These are phyloP conservation scores for Fistulinella prunicolor DNA, from an alignment of 768 basidiomycete genomes.

Conservation along the genomic window DNA sequence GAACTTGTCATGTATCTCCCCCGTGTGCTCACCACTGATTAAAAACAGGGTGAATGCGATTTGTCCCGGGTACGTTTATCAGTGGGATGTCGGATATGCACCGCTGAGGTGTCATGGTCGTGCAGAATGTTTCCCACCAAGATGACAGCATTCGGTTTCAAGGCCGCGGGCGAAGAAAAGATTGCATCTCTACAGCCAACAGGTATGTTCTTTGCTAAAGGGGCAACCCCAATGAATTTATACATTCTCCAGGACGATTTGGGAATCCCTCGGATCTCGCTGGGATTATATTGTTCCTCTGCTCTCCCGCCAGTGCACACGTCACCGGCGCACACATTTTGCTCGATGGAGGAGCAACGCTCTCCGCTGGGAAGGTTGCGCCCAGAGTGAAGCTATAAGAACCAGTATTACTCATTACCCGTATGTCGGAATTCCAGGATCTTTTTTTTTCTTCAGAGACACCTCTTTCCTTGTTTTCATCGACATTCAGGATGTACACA, in stretches of 20 bases:
- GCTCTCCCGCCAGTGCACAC: slow-evolving; percentile 69
- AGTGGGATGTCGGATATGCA: too few relatives aligned
- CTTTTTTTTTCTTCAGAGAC: neutral
- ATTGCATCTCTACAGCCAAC: slow-evolving; percentile 60
- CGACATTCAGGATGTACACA: neutral
- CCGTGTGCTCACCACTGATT: neutral
- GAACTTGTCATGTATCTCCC: neutral
- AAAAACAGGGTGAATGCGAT: slow-evolving; percentile 73
- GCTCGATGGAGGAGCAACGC: slow-evolving; percentile 61
- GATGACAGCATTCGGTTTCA: slow-evolving; percentile 77
- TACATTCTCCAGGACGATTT: slow-evolving; percentile 49
- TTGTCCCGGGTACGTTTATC: slow-evolving; percentile 60
- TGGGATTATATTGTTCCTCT: slow-evolving; percentile 66
- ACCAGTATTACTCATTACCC: neutral
- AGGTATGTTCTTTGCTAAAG: slow-evolving; percentile 38
- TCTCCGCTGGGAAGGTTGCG: slow-evolving; percentile 20
- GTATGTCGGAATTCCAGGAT: neutral
- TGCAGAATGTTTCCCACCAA: slow-evolving; percentile 73
- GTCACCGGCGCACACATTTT: slow-evolving; percentile 71
- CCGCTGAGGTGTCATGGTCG: neutral
- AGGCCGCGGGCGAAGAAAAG: slow-evolving; percentile 48
- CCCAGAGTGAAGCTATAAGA: slow-evolving; percentile 26
- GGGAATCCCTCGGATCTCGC: slow-evolving; percentile 68
- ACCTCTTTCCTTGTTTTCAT: neutral
- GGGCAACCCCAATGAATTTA: neutral